A percentile compares a stretch with the other conserved stretches of the same genome.
Evolutionary conservation across 2,329 filamentous ascomycete genomes (phyloP).

Genomic region (Stagonosporopsis vannaccii): DNA sequence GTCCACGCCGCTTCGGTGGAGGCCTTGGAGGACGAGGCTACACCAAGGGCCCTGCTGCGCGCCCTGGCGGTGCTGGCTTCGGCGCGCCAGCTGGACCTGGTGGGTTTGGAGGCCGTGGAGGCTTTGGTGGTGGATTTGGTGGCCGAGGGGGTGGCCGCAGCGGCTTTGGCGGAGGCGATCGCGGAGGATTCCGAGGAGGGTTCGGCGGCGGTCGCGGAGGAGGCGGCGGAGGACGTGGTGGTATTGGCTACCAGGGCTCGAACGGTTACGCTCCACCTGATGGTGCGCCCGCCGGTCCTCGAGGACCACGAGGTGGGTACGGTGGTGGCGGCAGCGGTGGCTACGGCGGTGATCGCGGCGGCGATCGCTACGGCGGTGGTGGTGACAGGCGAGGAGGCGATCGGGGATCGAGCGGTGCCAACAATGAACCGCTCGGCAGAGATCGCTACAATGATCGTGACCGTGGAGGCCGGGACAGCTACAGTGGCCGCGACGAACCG

Average conservation of each 20-base stretch:
- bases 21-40: constrained; percentile 92
- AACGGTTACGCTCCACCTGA: constrained; percentile 55
- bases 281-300: constrained; percentile 58
- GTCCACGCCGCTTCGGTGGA: constrained; percentile 87
- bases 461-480: constrained; percentile 46
- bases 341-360: constrained; percentile 45
- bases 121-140: constrained; percentile 54
- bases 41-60: constrained; percentile 78
- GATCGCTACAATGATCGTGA: constrained; percentile 55
- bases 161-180: constrained; percentile 48
- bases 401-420: constrained; percentile 70
- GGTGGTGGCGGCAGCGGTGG: constrained; percentile 49
- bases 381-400: constrained; percentile 35
- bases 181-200: constrained; percentile 59
- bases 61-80: constrained; percentile 70
- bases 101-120: constrained; percentile 60
- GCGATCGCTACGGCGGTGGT: constrained; percentile 34
- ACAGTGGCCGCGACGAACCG: constrained; percentile 48
- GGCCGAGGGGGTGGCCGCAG: constrained; percentile 60
- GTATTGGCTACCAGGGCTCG: constrained; percentile 51
- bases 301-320: constrained; percentile 49
- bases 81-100: constrained; percentile 63
- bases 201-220: constrained; percentile 45
- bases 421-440: constrained; percentile 80
- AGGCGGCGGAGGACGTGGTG: constrained; percentile 56